phyloP scores from a whole-genome alignment of 2,329 filamentous ascomycete species.

The Aspergillus calidoustus region DNA sequence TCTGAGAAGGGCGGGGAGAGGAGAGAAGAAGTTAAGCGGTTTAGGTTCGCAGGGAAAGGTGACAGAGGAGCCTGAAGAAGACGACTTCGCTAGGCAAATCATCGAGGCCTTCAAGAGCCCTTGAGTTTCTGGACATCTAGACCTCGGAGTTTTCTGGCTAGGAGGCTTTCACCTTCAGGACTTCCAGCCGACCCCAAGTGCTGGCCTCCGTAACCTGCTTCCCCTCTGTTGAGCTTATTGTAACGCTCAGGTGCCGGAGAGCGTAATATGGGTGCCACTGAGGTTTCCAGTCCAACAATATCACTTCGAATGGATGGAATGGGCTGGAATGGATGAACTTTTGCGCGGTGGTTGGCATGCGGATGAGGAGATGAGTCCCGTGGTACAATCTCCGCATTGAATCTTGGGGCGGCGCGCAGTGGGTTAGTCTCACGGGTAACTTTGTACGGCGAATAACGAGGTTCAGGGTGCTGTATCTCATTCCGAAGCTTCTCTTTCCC shows the following conservation, averaged over 20 bases:
- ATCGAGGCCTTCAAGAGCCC: background rate
- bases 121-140: slow-evolving; percentile 56
- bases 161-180: slow-evolving; percentile 65
- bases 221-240: slow-evolving; percentile 70
- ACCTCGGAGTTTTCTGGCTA: slow-evolving; percentile 70
- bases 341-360: background rate
- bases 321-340: slow-evolving; percentile 25
- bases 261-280: slow-evolving; percentile 34
- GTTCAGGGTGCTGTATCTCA: slow-evolving; percentile 87
- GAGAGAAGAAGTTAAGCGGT: slow-evolving; percentile 5
- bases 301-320: slow-evolving; percentile 24
- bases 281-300: slow-evolving; percentile 30
- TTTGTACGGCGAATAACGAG: slow-evolving; percentile 84
- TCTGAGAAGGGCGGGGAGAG: background rate
- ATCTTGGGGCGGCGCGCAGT: slow-evolving; percentile 52
- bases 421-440: slow-evolving; percentile 54
- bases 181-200: slow-evolving; percentile 50
- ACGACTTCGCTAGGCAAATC: background rate
- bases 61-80: background rate
- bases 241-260: slow-evolving; percentile 52
- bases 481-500: slow-evolving; percentile 91
- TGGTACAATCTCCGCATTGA: slow-evolving; percentile 64
- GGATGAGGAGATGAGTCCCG: slow-evolving; percentile 45
- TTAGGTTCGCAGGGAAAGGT: background rate
- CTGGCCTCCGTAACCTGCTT: slow-evolving; percentile 66